Percentiles rank a stretch among this genome's conserved stretches.
Evolutionary conservation across 2,329 filamentous ascomycete genomes (phyloP).

Genomic region (Fusarium subglutinans): DNA sequence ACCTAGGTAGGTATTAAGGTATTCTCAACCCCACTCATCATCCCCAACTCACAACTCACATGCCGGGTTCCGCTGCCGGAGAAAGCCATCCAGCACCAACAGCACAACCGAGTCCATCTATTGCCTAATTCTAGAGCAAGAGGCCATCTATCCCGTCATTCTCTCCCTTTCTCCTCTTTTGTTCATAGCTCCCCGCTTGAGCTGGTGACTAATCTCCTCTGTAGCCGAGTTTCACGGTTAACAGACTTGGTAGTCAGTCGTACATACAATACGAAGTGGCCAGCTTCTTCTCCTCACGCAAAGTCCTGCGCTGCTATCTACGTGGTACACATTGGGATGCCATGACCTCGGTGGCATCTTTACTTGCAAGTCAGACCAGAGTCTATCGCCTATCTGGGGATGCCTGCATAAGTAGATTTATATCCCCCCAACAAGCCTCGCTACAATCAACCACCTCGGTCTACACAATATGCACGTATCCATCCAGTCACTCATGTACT

Average conservation of each 20-base stretch:
- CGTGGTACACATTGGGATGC: neutral
- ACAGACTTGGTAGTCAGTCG: neutral
- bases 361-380: neutral
- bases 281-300: neutral
- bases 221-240: neutral
- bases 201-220: neutral
- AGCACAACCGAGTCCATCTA: neutral
- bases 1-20: neutral
- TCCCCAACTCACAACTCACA: neutral
- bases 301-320: neutral
- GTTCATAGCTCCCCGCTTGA: neutral
- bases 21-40: neutral
- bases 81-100: neutral
- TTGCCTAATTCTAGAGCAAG: constrained; percentile 1
- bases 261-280: neutral
- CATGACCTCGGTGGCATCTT: neutral
- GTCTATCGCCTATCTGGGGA: neutral
- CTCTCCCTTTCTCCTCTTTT: neutral
- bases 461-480: neutral
- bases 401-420: neutral
- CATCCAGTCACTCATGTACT: neutral
- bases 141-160: neutral
- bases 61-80: constrained; percentile 24
- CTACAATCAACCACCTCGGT: neutral
- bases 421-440: constrained; percentile 1